Base-by-base conservation (phyloP, 768 basidiomycete genomes). In the Rubroboletus pulcherrimus region DNA sequence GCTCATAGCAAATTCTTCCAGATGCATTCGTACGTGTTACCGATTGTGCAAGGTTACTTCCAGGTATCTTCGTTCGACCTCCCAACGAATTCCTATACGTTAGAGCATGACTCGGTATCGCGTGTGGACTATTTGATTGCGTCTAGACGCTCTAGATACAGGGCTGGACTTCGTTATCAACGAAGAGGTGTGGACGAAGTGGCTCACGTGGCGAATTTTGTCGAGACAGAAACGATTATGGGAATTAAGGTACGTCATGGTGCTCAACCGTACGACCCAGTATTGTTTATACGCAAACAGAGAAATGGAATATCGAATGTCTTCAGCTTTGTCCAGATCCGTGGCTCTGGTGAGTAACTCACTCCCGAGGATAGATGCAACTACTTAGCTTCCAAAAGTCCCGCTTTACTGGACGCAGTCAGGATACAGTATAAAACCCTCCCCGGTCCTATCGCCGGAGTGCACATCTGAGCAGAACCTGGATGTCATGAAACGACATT, bases 101-200 rank as follows among this genome's bases (percentile, higher is more conserved):
- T 78, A n/a, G 77, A 71, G 51, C 59, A 78, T 43, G 74, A 71
- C 38, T 57, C 67, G 26, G 41, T 58, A 9, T 76, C 77, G 0
- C 68, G 76, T 7, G 83, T 93, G 10, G 86, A 92, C 59, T 91
- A 98, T 61, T 77, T 86, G 26, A 76, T 98, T 48, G 80, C 95
- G 34, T 97, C 94, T 2, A 79, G 97, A 39, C 76, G 97, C 12
- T 93, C 92, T 41, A 81, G 87, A 60, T 85, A 98, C 69, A 82
- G 97, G 43, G 93, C 95, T 6, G 97, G 97, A 1, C 75, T 98
- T 61, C 79, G 97, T 42, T 99, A 96, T 73, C 97, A 98, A 71
- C 81, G 97, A 41, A 78, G 97, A 63, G 97, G 97, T 2, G 84
- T 98, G 50, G 95, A 98, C 64, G 92, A 95, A 59, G 86, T 91